Base-by-base conservation (phyloP, 108 stramenopile species). In the Conticribra guillardii region DNA sequence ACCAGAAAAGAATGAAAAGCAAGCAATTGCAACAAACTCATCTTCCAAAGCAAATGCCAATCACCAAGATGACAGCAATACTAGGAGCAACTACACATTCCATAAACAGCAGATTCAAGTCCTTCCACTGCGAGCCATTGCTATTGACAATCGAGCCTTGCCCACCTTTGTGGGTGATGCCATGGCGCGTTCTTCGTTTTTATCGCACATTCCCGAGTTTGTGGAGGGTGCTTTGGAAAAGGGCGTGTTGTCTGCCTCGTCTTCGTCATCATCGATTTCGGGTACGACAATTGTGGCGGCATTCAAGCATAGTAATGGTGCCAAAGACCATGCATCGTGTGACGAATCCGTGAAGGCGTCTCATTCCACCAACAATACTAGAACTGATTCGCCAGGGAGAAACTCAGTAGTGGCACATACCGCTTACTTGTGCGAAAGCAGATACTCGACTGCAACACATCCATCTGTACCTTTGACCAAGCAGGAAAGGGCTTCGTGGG, bases 61-160 rank as follows among this genome's bases (percentile, higher is more conserved):
- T 41, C 37, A 41, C 8, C 37, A 9, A 28, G 30, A 7, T 9
- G 17, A 50, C 48, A 29, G 48, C 45, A 49, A 11, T 47, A 28
- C 9, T 11, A 28, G 29, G 19, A 28, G 15, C 49, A 49, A 19
- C 19, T 27, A 41, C 0, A 5, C 28, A n/a, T 29, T 8, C 1
- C 22, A n/a, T 4, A 32, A 26, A 29, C 22, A 18, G 2, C 24
- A 8, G 17, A 46, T 33, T 23, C 67, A 64, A 64, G 34, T 67
- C 58, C 32, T 62, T 33, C 67, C 67, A 18, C 24, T 18, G 32
- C 54, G 78, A 67, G 53, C 59, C 15, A 52, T 79, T 27, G 78
- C 78, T 31, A 62, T 72, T 27, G 78, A 79, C 45, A 79, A 79
- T 50, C 78, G 78, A 18, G 59, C 47, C 7, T 48, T 79, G 15